These are phyloP conservation scores for Metroxylon sagu DNA, from an alignment of 176 grass and related monocot genomes.

Conservation along the genomic window DNA sequence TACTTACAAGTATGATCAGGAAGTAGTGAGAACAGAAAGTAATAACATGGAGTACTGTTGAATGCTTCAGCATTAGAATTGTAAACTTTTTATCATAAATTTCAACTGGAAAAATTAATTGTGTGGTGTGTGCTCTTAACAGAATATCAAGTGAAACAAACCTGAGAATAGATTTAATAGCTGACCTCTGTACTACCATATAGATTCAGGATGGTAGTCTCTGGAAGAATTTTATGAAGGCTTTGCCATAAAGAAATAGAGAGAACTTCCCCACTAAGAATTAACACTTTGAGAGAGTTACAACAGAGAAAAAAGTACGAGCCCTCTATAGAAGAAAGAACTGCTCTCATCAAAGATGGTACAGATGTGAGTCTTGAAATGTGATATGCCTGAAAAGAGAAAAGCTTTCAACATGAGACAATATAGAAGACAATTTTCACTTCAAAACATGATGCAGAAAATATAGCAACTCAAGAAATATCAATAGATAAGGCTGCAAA, in stretches of 20 bases:
- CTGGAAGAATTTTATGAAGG: constrained; percentile 43
- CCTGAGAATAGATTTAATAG: constrained; percentile 12
- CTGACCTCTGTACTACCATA: constrained; percentile 89
- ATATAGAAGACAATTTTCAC: too few species aligned
- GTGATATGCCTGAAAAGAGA: constrained; percentile 34
- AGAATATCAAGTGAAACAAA: constrained; percentile 22
- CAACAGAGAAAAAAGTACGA: constrained; percentile 22
- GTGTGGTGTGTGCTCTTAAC: neutral
- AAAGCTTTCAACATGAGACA: neutral
- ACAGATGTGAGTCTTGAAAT: constrained; percentile 80
- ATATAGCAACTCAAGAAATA: too few species aligned
- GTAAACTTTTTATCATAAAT: too few species aligned
- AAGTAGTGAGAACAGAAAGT: too few species aligned
- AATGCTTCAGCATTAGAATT: too few species aligned
- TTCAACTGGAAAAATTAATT: too few species aligned
- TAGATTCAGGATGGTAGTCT: constrained; percentile 64
- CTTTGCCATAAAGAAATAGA: constrained; percentile 53
- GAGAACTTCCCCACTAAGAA: constrained; percentile 77
- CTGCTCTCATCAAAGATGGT: constrained; percentile 60
- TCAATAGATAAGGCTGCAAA: too few species aligned
- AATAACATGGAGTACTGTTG: too few species aligned
- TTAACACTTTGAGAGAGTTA: constrained; percentile 54
- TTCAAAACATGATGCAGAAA: too few species aligned
- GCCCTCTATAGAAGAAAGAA: constrained; percentile 40
- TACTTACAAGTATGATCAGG: too few species aligned